Evolutionary conservation across 768 basidiomycete species (phyloP).

Genomic region (Tylopilus vinaceipallidus): DNA sequence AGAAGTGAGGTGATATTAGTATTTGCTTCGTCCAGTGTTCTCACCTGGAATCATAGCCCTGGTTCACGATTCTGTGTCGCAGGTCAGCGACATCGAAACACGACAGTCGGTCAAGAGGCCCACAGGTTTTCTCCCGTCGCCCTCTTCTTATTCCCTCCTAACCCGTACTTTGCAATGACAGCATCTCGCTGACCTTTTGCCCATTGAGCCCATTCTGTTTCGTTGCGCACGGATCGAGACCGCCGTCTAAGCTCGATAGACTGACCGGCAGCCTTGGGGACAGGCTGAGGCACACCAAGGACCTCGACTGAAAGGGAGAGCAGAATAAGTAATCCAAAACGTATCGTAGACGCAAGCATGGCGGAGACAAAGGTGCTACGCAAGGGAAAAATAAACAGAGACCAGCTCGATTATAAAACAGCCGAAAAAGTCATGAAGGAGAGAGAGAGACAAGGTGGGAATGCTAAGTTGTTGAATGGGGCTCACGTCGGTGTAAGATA

Average conservation of each 20-base stretch:
- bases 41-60: slow-evolving; percentile 63
- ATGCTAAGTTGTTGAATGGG: not conserved
- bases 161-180: slow-evolving; percentile 49
- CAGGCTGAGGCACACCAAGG: slow-evolving; percentile 10
- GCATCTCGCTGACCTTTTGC: slow-evolving; percentile 45
- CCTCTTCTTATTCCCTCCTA: slow-evolving; percentile 33
- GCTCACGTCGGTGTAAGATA: slow-evolving; percentile 5
- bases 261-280: slow-evolving; percentile 16
- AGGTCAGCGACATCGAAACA: not conserved
- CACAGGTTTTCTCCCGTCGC: slow-evolving; percentile 50
- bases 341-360: slow-evolving; percentile 6
- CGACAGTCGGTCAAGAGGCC: not conserved
- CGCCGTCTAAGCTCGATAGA: slow-evolving; percentile 20
- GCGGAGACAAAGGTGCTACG: slow-evolving; percentile 1
- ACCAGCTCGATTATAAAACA: slow-evolving; percentile 9
- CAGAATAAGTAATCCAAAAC: slow-evolving; percentile 12
- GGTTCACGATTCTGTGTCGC: slow-evolving; percentile 52
- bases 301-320: slow-evolving; percentile 9
- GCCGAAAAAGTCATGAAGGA: slow-evolving; percentile 1
- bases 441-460: slow-evolving; percentile 5
- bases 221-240: slow-evolving; percentile 12
- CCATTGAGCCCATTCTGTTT: slow-evolving; percentile 30
- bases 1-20: not conserved
- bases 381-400: not conserved
- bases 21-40: not conserved